phyloP scores from a whole-genome alignment of 2,329 filamentous ascomycete species.

The Neopestalotiopsis sp. region DNA sequence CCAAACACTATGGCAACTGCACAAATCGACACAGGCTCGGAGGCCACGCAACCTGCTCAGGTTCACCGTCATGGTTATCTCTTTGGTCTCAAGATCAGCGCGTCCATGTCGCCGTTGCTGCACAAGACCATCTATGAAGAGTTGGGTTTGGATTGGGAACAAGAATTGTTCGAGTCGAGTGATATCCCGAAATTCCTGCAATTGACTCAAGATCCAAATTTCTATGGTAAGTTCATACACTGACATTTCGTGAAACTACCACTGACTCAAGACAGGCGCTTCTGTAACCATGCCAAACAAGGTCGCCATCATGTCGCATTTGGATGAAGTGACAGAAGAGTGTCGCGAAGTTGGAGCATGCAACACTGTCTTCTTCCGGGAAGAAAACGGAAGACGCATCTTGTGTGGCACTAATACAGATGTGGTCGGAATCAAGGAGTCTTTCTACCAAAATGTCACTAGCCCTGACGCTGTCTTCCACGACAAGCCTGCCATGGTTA shows the following conservation, averaged over 20 bases:
- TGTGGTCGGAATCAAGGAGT: constrained; percentile 77
- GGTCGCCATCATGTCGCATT: constrained; percentile 73
- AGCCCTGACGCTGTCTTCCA: constrained; percentile 54
- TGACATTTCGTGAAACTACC: not conserved
- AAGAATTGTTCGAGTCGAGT: constrained; percentile 57
- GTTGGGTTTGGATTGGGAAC: constrained; percentile 56
- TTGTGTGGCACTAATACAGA: constrained; percentile 83
- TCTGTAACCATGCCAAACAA: constrained; percentile 88
- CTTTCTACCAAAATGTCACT: constrained; percentile 64
- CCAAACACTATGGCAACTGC: not conserved
- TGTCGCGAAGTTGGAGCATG: constrained; percentile 76
- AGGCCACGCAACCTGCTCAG: constrained; percentile 18
- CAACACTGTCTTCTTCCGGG: constrained; percentile 76
- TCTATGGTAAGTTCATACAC: constrained; percentile 57
- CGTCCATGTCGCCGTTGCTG: constrained; percentile 61
- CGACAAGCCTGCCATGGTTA: constrained; percentile 70
- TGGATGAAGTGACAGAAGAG: constrained; percentile 77
- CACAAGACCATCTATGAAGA: constrained; percentile 60
- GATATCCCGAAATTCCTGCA: constrained; percentile 55
- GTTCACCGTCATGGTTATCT: constrained; percentile 58
- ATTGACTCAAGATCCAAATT: constrained; percentile 61
- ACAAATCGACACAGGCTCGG: not conserved
- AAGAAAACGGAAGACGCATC: constrained; percentile 50
- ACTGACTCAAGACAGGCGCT: constrained; percentile 52
- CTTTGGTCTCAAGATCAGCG: constrained; percentile 61